These are phyloP conservation scores for Effrenium voratum DNA, from an alignment of 73 alveolate species.

Conservation along the genomic window DNA sequence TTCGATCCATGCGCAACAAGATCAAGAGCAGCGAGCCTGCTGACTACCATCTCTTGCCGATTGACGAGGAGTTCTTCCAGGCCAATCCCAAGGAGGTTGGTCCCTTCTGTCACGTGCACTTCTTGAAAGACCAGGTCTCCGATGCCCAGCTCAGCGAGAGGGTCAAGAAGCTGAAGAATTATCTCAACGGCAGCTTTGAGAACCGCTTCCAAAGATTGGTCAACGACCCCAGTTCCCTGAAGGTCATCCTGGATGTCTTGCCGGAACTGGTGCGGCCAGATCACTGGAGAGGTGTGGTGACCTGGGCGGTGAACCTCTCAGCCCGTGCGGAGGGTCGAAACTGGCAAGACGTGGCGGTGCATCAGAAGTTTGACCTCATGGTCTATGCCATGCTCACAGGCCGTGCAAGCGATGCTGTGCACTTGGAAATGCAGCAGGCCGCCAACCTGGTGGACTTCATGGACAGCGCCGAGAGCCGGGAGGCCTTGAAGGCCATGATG, in stretches of 20 bases:
- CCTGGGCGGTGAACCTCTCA: slow-evolving; percentile 57
- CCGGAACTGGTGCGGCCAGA: slow-evolving; percentile 59
- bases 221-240: slow-evolving; percentile 57
- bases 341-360: slow-evolving; percentile 30
- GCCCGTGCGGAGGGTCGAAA: slow-evolving; percentile 24
- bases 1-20: background rate
- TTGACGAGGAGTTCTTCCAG: slow-evolving; percentile 43
- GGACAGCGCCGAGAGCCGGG: slow-evolving; percentile 58
- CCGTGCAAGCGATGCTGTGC: slow-evolving; percentile 27
- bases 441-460: slow-evolving; percentile 61
- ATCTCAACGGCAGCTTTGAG: slow-evolving; percentile 65
- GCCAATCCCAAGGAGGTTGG: slow-evolving; percentile 51
- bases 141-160: slow-evolving; percentile 21
- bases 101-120: slow-evolving; percentile 67
- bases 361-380: slow-evolving; percentile 1
- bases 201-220: slow-evolving; percentile 70
- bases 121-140: slow-evolving; percentile 50
- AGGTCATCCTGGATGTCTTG: slow-evolving; percentile 63
- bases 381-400: slow-evolving; percentile 72
- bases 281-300: slow-evolving; percentile 74
- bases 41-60: background rate
- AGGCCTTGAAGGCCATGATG: slow-evolving; percentile 64
- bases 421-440: slow-evolving; percentile 85
- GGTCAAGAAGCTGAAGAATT: slow-evolving; percentile 50
- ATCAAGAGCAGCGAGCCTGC: background rate